Evolutionary conservation across 2,329 filamentous ascomycete genomes (phyloP).

Genomic region (Aspergillus sp.): DNA sequence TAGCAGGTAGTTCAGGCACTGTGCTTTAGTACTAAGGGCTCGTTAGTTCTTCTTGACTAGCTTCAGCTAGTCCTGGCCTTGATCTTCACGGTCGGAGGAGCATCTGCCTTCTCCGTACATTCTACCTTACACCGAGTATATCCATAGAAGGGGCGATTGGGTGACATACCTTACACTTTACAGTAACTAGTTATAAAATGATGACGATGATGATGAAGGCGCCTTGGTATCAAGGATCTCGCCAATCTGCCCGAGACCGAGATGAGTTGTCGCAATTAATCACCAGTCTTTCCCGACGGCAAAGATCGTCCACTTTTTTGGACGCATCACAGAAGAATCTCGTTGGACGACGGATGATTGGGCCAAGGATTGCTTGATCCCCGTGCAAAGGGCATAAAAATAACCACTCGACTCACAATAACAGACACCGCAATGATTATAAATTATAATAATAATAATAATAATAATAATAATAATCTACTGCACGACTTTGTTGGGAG

Average conservation of each 20-base stretch:
- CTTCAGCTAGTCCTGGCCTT: background rate
- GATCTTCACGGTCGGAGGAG: background rate
- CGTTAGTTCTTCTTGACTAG: background rate
- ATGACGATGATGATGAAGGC: background rate
- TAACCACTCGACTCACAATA: background rate
- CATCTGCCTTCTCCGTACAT: too few relatives aligned
- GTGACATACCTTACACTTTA: too few relatives aligned
- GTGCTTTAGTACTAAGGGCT: background rate
- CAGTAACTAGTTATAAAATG: too few relatives aligned
- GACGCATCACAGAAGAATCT: slow-evolving; percentile 21
- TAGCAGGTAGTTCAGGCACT: background rate
- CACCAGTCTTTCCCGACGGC: slow-evolving; percentile 11
- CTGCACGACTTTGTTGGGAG: slow-evolving; percentile 20
- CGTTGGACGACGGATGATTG: slow-evolving; percentile 15
- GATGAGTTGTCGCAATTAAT: slow-evolving; percentile 21
- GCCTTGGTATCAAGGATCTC: background rate
- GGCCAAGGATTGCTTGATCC: slow-evolving; percentile 5
- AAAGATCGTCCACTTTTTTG: slow-evolving; percentile 21
- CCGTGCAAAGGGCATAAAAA: background rate
- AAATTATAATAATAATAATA: too few relatives aligned
- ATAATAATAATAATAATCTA: background rate
- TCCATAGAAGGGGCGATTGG: too few relatives aligned
- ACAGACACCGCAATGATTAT: too few relatives aligned
- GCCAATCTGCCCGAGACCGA: slow-evolving; percentile 9
- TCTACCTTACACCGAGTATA: too few relatives aligned